phyloP scores from a whole-genome alignment of 331 rosid genomes.

The Malus hybrid region DNA sequence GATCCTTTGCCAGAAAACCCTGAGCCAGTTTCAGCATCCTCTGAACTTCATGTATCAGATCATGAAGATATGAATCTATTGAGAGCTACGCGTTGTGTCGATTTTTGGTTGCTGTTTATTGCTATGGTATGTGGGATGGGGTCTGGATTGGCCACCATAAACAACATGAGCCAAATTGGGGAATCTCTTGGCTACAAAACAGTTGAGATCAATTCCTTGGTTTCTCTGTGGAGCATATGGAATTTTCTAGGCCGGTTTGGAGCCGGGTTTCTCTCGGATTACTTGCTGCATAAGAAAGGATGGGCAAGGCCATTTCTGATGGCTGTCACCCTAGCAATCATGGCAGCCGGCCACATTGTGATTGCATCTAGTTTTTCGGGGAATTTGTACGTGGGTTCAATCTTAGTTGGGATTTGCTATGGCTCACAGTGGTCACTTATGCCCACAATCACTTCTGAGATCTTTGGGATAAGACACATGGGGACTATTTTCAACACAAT shows the following conservation, averaged over 20 bases:
- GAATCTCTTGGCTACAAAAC: constrained; percentile 67
- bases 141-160: constrained; percentile 68
- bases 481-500: constrained; percentile 86
- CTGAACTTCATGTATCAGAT: not conserved
- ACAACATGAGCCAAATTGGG: constrained; percentile 91
- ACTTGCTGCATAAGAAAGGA: constrained; percentile 52
- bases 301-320: constrained; percentile 75
- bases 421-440: constrained; percentile 90
- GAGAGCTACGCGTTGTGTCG: constrained; percentile 47
- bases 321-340: constrained; percentile 38
- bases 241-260: constrained; percentile 91
- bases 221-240: constrained; percentile 90
- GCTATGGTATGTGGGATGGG: constrained; percentile 89
- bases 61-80: constrained; percentile 41
- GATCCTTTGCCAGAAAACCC: constrained; percentile 12
- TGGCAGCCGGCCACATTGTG: constrained; percentile 56
- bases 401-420: constrained; percentile 72
- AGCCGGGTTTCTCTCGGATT: constrained; percentile 76
- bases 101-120: constrained; percentile 74
- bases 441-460: constrained; percentile 83
- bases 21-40: not conserved
- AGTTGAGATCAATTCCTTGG: constrained; percentile 49
- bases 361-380: constrained; percentile 68
- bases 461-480: constrained; percentile 79
- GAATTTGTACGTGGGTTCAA: constrained; percentile 66